Conservation (phyloP, 768 basidiomycete species). For the Dioszegia crocea region DNA sequence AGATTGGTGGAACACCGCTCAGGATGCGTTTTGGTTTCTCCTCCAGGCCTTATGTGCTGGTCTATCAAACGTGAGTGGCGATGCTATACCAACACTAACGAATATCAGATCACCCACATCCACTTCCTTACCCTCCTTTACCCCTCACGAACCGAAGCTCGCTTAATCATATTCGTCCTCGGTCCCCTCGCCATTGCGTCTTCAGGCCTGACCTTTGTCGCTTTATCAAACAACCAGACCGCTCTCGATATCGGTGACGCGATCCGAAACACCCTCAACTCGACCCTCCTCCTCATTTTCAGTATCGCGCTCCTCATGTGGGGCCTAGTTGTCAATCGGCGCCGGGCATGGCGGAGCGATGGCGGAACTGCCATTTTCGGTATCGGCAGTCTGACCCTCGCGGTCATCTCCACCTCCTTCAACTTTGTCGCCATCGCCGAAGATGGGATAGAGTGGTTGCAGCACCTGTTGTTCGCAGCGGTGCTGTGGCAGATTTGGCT, state of each 20-base stretch:
- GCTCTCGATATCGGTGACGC: conserved; percentile 63
- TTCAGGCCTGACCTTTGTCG: conserved; percentile 76
- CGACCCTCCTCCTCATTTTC: conserved; percentile 91
- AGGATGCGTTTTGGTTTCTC: conserved; percentile 73
- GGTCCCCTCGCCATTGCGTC: conserved; percentile 82
- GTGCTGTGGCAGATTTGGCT: conserved; percentile 94
- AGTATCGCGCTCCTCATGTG: conserved; percentile 83
- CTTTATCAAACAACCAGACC: conserved; percentile 55
- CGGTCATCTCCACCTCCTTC: conserved; percentile 73
- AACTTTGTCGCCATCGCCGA: conserved; percentile 81
- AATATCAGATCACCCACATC: conserved; percentile 80
- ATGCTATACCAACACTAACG: not conserved
- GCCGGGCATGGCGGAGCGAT: conserved; percentile 90
- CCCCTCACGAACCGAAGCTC: conserved; percentile 80
- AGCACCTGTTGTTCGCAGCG: conserved; percentile 80
- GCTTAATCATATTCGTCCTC: conserved; percentile 77
- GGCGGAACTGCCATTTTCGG: conserved; percentile 96
- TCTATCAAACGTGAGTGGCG: conserved; percentile 72
- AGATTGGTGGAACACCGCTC: conserved; percentile 61
- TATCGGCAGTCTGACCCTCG: conserved; percentile 73
- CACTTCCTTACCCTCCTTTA: conserved; percentile 94
- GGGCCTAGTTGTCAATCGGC: conserved; percentile 84
- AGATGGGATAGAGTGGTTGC: conserved; percentile 87
- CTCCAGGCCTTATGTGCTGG: conserved; percentile 82
- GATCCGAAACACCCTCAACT: conserved; percentile 90